Base-by-base conservation (phyloP, 768 basidiomycete species). In the Lentinula boryana region DNA sequence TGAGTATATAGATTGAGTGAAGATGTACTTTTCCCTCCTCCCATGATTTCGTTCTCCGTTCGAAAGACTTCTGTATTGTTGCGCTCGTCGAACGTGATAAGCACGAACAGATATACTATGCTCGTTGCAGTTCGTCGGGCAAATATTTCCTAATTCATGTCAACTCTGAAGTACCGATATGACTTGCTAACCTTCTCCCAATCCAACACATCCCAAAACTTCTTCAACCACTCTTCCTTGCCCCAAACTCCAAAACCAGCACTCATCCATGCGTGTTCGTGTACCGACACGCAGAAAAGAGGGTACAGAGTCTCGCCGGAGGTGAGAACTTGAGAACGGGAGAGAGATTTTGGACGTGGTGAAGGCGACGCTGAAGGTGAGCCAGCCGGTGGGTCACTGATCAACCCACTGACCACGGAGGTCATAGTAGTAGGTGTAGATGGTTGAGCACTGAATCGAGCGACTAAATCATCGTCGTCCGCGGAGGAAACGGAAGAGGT, bases 191-290 rank as follows among this genome's bases (percentile, higher is more conserved):
- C 83, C 68, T 81, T 84, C 41, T 73, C 66, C 93, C 93, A 96
- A 70, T 96, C 80, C 57, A 95, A 72, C 21, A 88, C 89, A 9
- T 76, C 78, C 92, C 93, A 96, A 74, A 95, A 93, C 68, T 86
- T 81, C 66, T 80, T 83, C 69, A 95, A 69, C 80, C 93, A 96
- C 66, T 81, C 81, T 70, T 95, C 92, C 73, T 92, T 91, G 27
- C 94, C 93, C 91, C 91, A 94, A 4, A 96, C 83, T 4, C 93
- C 93, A 64, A 88, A 93, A 41, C 89, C 91, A 21, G 89, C 87
- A 53, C 79, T 78, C 68, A 96, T 78, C 91, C 93, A 96, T 31
- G 88, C 87, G 65, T 93, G 93, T 71, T 94, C 92, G 65, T 93
- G 83, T 4, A 91, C 83, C 46, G 86, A 85, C 55, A 94, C 68